Base-by-base conservation (phyloP, 768 basidiomycete species). In the Erythrobasidium yunnanense region DNA sequence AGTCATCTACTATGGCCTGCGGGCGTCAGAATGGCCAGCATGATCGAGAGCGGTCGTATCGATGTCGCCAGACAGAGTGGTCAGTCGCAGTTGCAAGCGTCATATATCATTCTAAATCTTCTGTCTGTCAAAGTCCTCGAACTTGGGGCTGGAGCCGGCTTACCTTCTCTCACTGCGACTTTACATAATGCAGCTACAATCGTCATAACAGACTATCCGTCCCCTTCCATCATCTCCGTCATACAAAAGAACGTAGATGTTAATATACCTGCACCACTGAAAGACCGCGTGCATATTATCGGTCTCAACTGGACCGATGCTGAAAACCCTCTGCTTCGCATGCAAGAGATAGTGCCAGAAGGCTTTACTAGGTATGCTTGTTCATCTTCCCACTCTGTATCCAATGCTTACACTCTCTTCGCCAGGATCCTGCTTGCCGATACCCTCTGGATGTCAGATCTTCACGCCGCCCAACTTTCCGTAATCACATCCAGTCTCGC, bases 1-100 rank as follows among this genome's bases (percentile, higher is more conserved):
- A 63, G 60, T 33, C 60, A 63, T 51, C 30, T 63, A n/a, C 49
- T 63, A 18, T 63, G 60, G 60, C 60, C 60, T 51, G 20, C 60
- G 18, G 49, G 60, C n/a, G 45, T 49, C 32, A 27, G 49, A 23
- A 8, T 63, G 47, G 47, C 46, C 32, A n/a, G 52, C 33, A 51
- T 63, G 60, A 49, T 63, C 25, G 60, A 63, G 22, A 30, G 38
- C 18, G 60, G 47, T 30, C 20, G 20, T 18, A 51, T 63, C 23
- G 49, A 29, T 32, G 46, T 63, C 15, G 27, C 22, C 15, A 34
- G 49, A 17, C 32, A 63, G 49, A 25, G 13, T 32, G 60, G 60
- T 63, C 47, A 33, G 57, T 57, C 20, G 17, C 11, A 8, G 20
- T 8, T 8, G 11, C 50, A 15, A 52, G 50, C n/a, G n/a, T n/a